A percentile compares a stretch with the other conserved stretches of the same genome.
Evolutionary conservation across 371 early-diverging fungal genomes (phyloP).

Genomic region (Rhizopus microsporus): DNA sequence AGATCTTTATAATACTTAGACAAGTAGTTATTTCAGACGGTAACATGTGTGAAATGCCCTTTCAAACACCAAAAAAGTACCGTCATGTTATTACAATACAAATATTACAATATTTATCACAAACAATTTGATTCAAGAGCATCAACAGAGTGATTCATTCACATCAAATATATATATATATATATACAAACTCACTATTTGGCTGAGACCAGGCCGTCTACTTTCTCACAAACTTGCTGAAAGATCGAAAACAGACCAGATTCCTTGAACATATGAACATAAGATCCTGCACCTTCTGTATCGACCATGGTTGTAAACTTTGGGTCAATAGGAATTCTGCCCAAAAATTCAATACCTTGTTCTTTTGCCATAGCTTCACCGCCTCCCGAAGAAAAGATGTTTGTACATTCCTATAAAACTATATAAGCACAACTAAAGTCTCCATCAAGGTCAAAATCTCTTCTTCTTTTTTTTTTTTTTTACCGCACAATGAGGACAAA

Average conservation of each 20-base stretch:
- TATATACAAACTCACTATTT: not conserved
- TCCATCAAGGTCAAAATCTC: not conserved
- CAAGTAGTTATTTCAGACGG: too few relatives aligned
- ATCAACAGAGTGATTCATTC: not conserved
- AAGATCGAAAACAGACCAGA: conserved; percentile 66
- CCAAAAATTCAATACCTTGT: conserved; percentile 76
- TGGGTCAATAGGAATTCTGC: conserved; percentile 88
- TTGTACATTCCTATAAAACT: conserved; percentile 76
- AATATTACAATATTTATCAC: too few relatives aligned
- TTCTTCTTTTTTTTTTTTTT: conserved; percentile 19
- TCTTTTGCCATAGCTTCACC: conserved; percentile 88
- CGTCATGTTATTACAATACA: too few relatives aligned
- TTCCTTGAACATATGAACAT: conserved; percentile 59
- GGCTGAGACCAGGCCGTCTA: conserved; percentile 32
- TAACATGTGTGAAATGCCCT: too few relatives aligned
- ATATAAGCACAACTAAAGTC: not conserved
- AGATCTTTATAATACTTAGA: too few relatives aligned
- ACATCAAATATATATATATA: too few relatives aligned
- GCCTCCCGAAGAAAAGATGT: conserved; percentile 92
- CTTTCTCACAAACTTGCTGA: conserved; percentile 54
- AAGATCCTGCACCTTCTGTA: conserved; percentile 49
- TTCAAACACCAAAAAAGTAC: too few relatives aligned
- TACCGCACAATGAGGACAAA: conserved; percentile 87
- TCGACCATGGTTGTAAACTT: conserved; percentile 70
- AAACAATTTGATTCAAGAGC: not conserved